Evolutionary conservation across 1,284 basidiomycete genomes (phyloP).

Genomic region (Caloboletus firmus): DNA sequence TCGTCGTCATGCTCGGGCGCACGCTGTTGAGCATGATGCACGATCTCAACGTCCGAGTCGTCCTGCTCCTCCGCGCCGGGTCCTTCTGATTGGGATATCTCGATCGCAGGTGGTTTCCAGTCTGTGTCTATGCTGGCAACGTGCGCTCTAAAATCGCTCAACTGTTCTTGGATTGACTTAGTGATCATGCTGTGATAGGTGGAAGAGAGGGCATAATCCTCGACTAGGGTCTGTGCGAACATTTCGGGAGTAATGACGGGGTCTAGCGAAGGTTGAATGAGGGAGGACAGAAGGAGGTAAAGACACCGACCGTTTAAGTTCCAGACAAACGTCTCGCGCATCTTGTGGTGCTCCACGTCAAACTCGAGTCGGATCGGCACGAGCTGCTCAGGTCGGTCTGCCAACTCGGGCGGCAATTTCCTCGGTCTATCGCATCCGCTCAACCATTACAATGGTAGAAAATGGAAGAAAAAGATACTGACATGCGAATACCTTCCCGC

Average conservation of each 20-base stretch:
- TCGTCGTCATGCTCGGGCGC: constrained; percentile 5
- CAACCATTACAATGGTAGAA: constrained; percentile 6
- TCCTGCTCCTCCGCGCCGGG: constrained; percentile 35
- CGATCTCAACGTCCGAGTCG: constrained; percentile 39
- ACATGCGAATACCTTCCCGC: constrained; percentile 74
- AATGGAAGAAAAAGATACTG: constrained; percentile 33
- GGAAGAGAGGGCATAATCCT: constrained; percentile 83
- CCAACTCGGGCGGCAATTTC: constrained; percentile 56
- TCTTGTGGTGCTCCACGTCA: constrained; percentile 87
- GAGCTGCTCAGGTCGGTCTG: constrained; percentile 71
- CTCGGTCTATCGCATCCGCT: constrained; percentile 50
- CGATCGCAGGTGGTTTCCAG: constrained; percentile 29
- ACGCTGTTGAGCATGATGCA: constrained; percentile 16
- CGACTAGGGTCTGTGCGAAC: constrained; percentile 88
- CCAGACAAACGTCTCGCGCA: constrained; percentile 98
- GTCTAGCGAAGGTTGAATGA: constrained; percentile 49
- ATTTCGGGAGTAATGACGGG: constrained; percentile 84
- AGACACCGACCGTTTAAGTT: constrained; percentile 77
- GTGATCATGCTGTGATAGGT: constrained; percentile 77
- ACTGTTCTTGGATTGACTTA: constrained; percentile 84
- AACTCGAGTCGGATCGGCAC: constrained; percentile 95
- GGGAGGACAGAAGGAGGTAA: not conserved
- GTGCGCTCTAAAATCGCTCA: constrained; percentile 77
- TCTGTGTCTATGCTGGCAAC: constrained; percentile 46
- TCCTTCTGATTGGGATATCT: constrained; percentile 27